Conservation (phyloP, 1,139 yeast species). For the Pneumocystis wakefieldiae region DNA sequence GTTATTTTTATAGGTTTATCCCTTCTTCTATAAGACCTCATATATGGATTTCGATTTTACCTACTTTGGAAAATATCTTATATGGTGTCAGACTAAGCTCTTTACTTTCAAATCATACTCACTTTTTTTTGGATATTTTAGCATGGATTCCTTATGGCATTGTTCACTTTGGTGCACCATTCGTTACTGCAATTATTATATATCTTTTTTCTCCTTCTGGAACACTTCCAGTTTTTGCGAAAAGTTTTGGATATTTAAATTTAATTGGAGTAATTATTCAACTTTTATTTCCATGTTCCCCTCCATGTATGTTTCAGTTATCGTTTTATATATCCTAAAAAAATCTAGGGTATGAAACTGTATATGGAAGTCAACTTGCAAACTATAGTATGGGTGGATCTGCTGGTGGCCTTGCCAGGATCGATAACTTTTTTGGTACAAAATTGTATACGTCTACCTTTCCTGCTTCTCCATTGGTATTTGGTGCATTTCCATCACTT, state of each 20-base stretch:
- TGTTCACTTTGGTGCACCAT: slow-evolving; percentile 79
- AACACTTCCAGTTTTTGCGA: slow-evolving; percentile 68
- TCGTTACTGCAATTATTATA: slow-evolving; percentile 63
- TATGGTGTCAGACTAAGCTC: slow-evolving; percentile 88
- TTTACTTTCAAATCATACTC: slow-evolving; percentile 63
- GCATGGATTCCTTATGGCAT: slow-evolving; percentile 97
- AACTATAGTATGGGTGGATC: slow-evolving; percentile 84
- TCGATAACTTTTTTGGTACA: slow-evolving; percentile 64
- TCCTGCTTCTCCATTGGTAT: slow-evolving; percentile 75
- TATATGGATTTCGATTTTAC: slow-evolving; percentile 76
- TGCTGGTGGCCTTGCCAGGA: slow-evolving; percentile 91
- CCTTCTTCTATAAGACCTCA: slow-evolving; percentile 73
- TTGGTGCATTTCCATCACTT: slow-evolving; percentile 95
- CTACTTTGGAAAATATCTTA: slow-evolving; percentile 84
- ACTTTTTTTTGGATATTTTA: slow-evolving; percentile 53
- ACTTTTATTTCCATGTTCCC: slow-evolving; percentile 81
- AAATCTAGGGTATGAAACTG: slow-evolving; percentile 47
- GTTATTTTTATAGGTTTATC: slow-evolving; percentile 45
- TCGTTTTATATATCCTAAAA: background rate
- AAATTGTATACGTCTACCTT: slow-evolving; percentile 81
- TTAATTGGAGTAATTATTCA: slow-evolving; percentile 71
- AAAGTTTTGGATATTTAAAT: slow-evolving; percentile 97
- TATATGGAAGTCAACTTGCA: slow-evolving; percentile 80
- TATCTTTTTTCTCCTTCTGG: slow-evolving; percentile 91
- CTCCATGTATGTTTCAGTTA: slow-evolving; percentile 46